These are phyloP conservation scores for Ulvella scutata DNA, from an alignment of 139 green algal genomes.

Conservation along the genomic window DNA sequence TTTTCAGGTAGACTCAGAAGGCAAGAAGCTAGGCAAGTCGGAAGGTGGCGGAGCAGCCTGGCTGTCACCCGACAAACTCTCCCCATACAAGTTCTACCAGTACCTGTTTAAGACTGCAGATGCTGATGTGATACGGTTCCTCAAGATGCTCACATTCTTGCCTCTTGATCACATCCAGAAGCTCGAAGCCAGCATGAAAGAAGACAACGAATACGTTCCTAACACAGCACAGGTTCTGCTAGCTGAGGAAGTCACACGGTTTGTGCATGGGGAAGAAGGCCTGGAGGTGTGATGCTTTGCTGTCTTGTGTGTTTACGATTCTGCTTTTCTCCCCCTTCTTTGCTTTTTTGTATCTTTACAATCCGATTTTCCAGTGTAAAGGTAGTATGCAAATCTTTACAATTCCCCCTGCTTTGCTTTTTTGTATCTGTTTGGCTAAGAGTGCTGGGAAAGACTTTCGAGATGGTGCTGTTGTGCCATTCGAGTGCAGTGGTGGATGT, in stretches of 20 bases:
- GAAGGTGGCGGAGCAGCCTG: slow-evolving; percentile 84
- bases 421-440: too few relatives aligned
- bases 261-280: slow-evolving; percentile 89
- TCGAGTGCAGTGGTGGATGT: too few relatives aligned
- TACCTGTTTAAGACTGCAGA: slow-evolving; percentile 71
- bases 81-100: slow-evolving; percentile 98
- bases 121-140: slow-evolving; percentile 74
- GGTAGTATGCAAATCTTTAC: too few relatives aligned
- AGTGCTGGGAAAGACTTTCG: too few relatives aligned
- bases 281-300: slow-evolving; percentile 26
- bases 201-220: slow-evolving; percentile 44
- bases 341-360: too few relatives aligned
- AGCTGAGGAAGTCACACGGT: slow-evolving; percentile 85
- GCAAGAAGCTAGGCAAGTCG: slow-evolving; percentile 94
- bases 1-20: slow-evolving; percentile 60
- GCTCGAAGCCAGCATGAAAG: slow-evolving; percentile 41
- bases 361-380: too few relatives aligned
- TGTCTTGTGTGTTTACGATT: too few relatives aligned
- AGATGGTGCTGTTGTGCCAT: too few relatives aligned
- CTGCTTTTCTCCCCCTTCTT: too few relatives aligned
- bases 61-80: slow-evolving; percentile 72
- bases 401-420: too few relatives aligned
- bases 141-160: slow-evolving; percentile 93
- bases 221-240: slow-evolving; percentile 79
- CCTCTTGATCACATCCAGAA: slow-evolving; percentile 59